Percentiles rank a stretch among this genome's conserved stretches.
Evolutionary conservation across 139 green algal genomes (phyloP).

Genomic region (Closterium sp.): DNA sequence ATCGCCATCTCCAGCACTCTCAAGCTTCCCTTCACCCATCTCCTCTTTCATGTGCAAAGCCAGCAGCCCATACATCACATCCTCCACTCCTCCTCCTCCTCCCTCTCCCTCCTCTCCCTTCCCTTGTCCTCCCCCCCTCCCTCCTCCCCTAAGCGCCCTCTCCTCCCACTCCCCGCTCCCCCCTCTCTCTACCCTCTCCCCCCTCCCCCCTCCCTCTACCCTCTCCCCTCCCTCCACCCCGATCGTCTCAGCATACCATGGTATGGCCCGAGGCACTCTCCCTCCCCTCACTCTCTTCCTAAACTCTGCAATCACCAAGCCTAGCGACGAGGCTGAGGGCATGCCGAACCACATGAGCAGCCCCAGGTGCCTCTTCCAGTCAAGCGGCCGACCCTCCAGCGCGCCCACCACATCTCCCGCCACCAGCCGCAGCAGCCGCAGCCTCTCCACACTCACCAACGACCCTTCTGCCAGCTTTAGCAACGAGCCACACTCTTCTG

Average conservation of each 20-base stretch:
- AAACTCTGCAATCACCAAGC: neutral
- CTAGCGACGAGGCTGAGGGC: neutral
- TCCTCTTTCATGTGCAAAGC: neutral
- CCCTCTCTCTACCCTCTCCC: neutral
- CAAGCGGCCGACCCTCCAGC: slow-evolving; percentile 53
- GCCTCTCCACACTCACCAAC: slow-evolving; percentile 50
- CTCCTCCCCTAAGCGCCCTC: neutral
- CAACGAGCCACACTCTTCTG: neutral
- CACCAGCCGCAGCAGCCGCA: slow-evolving; percentile 69
- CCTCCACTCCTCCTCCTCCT: neutral
- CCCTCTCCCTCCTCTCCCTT: neutral
- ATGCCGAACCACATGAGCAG: slow-evolving; percentile 66
- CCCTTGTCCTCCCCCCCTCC: neutral
- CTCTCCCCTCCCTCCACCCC: neutral
- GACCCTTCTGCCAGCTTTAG: neutral
- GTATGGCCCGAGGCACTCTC: neutral
- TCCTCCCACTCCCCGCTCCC: neutral
- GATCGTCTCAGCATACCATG: neutral
- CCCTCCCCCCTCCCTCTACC: neutral
- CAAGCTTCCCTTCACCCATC: neutral
- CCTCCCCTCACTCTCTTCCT: neutral
- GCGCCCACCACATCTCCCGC: slow-evolving; percentile 58
- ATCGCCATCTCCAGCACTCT: neutral
- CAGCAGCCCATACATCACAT: slow-evolving; percentile 4
- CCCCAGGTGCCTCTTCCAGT: slow-evolving; percentile 79